Conservation (phyloP, 2,329 filamentous ascomycete genomes). For the Grosmannia penicillata region DNA sequence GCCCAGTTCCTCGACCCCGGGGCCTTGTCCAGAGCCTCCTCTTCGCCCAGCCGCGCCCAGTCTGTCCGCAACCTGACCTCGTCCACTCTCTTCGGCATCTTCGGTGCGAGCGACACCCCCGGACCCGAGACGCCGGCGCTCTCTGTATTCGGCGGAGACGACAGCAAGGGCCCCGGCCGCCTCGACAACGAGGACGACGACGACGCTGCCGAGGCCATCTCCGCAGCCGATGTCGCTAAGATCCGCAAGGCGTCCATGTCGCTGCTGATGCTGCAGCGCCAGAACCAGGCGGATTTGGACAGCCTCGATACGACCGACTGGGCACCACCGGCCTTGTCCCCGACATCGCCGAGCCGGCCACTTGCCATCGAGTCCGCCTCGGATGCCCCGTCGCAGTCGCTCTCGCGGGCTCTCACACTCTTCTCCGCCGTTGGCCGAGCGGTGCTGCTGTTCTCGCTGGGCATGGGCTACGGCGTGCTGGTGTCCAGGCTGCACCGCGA, state of each 20-base stretch:
- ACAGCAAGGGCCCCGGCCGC: too few relatives aligned
- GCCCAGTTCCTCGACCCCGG: conserved; percentile 12
- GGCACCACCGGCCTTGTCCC: too few relatives aligned
- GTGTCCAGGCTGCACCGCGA: conserved; percentile 67
- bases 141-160: not conserved
- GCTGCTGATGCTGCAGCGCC: conserved; percentile 9
- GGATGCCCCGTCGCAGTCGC: conserved; percentile 9
- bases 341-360: too few relatives aligned
- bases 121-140: conserved; percentile 52
- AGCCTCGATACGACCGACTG: not conserved
- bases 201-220: not conserved
- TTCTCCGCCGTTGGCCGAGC: conserved; percentile 43
- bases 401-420: conserved; percentile 15
- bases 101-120: conserved; percentile 40
- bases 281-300: conserved; percentile 1
- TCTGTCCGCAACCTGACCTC: conserved; percentile 78
- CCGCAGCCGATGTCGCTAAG: conserved; percentile 6
- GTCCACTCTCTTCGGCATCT: conserved; percentile 85
- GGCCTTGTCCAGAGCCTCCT: conserved; percentile 9
- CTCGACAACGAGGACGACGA: not conserved
- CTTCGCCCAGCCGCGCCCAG: conserved; percentile 50
- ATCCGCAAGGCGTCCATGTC: conserved; percentile 9
- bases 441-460: conserved; percentile 59
- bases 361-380: too few relatives aligned
- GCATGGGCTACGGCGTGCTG: conserved; percentile 68